Evolutionary conservation across 2,329 filamentous ascomycete genomes (phyloP).

Genomic region (Biscogniauxia marginata): DNA sequence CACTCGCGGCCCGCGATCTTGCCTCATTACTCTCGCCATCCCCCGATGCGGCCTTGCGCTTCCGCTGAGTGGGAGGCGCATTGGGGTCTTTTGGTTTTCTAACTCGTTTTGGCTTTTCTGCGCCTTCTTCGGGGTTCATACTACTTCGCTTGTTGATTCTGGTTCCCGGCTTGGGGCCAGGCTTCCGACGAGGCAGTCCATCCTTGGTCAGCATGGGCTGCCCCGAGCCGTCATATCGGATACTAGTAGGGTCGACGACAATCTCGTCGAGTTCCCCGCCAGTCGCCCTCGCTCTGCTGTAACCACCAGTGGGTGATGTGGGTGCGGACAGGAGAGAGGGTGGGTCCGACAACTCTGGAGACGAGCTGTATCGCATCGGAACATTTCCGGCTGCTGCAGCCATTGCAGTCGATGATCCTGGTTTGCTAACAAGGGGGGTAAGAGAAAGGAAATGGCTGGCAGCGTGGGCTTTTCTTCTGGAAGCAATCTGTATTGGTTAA

Average conservation of each 20-base stretch:
- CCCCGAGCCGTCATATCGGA: constrained; percentile 31
- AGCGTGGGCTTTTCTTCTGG: not conserved
- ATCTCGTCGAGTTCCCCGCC: constrained; percentile 32
- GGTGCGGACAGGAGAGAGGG: constrained; percentile 33
- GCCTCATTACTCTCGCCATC: constrained; percentile 31
- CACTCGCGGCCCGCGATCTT: constrained; percentile 26
- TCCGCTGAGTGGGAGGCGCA: constrained; percentile 52
- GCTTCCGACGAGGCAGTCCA: constrained; percentile 61
- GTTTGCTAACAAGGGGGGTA: not conserved
- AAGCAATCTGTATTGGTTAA: not conserved
- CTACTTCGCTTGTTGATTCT: constrained; percentile 45
- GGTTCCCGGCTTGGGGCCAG: constrained; percentile 63
- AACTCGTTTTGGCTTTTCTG: constrained; percentile 49
- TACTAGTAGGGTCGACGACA: constrained; percentile 33
- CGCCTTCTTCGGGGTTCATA: constrained; percentile 37
- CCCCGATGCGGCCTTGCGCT: constrained; percentile 48
- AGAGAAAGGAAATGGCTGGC: not conserved
- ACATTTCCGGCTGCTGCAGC: constrained; percentile 24
- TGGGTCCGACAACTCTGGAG: constrained; percentile 34
- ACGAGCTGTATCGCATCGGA: constrained; percentile 30
- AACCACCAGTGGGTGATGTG: constrained; percentile 26
- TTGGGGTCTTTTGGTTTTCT: constrained; percentile 61
- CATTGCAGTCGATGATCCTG: constrained; percentile 14
- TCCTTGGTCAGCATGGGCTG: constrained; percentile 53
- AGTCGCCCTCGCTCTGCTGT: constrained; percentile 21